These are phyloP conservation scores for Candida mattraensis DNA, from an alignment of 805 yeast species.

Conservation along the genomic window DNA sequence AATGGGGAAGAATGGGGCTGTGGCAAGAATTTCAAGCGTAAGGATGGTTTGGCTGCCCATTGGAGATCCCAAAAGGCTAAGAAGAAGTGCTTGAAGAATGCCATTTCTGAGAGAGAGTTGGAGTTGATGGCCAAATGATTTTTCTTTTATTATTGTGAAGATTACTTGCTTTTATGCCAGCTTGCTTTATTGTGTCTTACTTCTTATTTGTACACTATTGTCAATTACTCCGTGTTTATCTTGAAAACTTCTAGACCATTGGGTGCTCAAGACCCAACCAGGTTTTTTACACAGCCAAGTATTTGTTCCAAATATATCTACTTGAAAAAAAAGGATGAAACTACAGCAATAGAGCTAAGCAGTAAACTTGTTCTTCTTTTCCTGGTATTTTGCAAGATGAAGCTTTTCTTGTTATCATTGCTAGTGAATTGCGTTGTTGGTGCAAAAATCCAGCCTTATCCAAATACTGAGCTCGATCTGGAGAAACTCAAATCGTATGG, in stretches of 20 bases:
- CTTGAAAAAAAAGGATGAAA: too few relatives aligned
- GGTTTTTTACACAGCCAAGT: too few relatives aligned
- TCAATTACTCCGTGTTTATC: too few relatives aligned
- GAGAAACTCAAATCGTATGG: conserved; percentile 20
- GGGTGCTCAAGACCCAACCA: too few relatives aligned
- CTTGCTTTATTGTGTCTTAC: not conserved
- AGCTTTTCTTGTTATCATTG: conserved; percentile 2
- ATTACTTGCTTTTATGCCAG: not conserved
- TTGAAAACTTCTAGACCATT: too few relatives aligned
- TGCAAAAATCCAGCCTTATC: conserved; percentile 27
- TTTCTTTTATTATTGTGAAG: not conserved
- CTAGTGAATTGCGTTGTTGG: conserved; percentile 6
- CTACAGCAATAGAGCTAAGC: too few relatives aligned
- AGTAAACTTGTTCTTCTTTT: too few relatives aligned
- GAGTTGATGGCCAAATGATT: conserved; percentile 9
- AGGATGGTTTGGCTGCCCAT: conserved; percentile 38
- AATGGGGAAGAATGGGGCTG: conserved; percentile 37
- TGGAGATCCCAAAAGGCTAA: conserved; percentile 37
- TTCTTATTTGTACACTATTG: too few relatives aligned
- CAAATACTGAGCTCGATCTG: conserved; percentile 23
- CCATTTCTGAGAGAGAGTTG: conserved; percentile 10
- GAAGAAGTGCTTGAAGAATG: conserved; percentile 31
- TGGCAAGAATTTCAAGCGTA: conserved; percentile 35
- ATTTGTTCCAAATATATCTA: too few relatives aligned
- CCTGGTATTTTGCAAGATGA: too few relatives aligned